Evolutionary conservation across 139 green algal genomes (phyloP), one percentile per base, ranked within the genome.

Genomic region (Micromonas commoda): DNA sequence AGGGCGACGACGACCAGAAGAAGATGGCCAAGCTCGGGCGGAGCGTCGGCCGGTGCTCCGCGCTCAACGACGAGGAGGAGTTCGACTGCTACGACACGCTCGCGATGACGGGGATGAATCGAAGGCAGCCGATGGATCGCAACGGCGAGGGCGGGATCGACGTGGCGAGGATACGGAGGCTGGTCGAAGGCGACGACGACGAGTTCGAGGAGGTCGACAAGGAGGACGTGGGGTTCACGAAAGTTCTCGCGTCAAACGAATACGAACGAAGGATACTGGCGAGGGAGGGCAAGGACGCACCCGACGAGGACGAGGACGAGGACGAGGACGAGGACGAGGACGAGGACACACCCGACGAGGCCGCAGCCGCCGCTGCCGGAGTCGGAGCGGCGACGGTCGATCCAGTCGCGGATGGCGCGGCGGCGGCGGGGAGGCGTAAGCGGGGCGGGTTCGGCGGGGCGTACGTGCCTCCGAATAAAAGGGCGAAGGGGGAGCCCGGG

Each of bases 251-350:
- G 54, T 24, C 1, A n/a, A 65, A 65, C 54, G 2, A 65, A n/a
- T n/a, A n/a, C 54, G 2, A 2, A 2, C 24, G 2, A 31, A n/a
- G 54, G 24, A 65, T 31, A 31, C 4, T n/a, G 54, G 24, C 54
- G 54, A 1, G 54, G 2, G 2, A 65, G 2, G 24, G 28, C 1
- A n/a, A 31, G 24, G 2, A 1, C 2, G 54, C n/a, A 65, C 24
- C n/a, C 54, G 54, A 65, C 54, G 53, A 77, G 1, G 71, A 71
- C 4, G 71, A 77, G 35, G 71, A 69, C 24, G 71, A 77, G 35
- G 71, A 71, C 23, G 2, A 75, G 31, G n/a, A 77, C 23, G 71
- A 77, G 1, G 29, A 77, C 32, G 2, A 77, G 35, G 29, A 77
- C 24, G 71, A 77, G 54, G 24, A n/a, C n/a, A n/a, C n/a, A n/a